Conservation (phyloP, 805 yeast genomes). For the Wickerhamomyces bovis region DNA sequence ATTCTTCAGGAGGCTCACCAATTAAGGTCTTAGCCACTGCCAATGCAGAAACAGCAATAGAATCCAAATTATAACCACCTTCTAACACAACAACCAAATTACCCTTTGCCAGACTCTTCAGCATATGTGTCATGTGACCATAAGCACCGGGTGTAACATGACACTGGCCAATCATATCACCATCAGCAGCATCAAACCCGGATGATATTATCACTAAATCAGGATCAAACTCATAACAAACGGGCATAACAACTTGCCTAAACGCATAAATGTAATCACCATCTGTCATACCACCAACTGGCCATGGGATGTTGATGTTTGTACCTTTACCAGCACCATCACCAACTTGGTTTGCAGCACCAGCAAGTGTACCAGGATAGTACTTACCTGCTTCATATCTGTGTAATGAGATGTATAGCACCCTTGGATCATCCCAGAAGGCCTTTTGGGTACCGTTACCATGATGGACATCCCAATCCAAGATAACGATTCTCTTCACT, state of each 20-base stretch:
- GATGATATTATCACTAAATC: conserved; percentile 90
- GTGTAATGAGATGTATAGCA: conserved; percentile 85
- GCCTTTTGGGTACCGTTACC: conserved; percentile 98
- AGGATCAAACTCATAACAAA: conserved; percentile 83
- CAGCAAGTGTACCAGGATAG: conserved; percentile 91
- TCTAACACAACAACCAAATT: conserved; percentile 85
- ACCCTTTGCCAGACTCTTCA: conserved; percentile 84
- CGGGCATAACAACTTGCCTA: conserved; percentile 78
- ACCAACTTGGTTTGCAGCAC: conserved; percentile 77
- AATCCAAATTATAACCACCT: conserved; percentile 93
- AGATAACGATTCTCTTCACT: conserved; percentile 71
- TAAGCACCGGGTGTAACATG: conserved; percentile 94
- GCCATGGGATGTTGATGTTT: conserved; percentile 92
- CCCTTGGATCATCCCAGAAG: conserved; percentile 83
- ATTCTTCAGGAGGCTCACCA: conserved; percentile 91
- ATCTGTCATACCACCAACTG: conserved; percentile 84
- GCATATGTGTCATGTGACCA: conserved; percentile 91
- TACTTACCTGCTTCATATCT: conserved; percentile 88
- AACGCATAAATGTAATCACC: conserved; percentile 94
- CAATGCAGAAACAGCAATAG: conserved; percentile 84
- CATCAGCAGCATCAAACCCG: conserved; percentile 98
- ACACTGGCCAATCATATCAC: conserved; percentile 95
- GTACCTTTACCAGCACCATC: conserved; percentile 83
- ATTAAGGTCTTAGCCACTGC: conserved; percentile 86
- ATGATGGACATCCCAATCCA: conserved; percentile 99